A percentile compares a stretch with the other conserved stretches of the same genome.
Evolutionary conservation across 352 stramenopile genomes (phyloP).

Genomic region (Pythium graminicola): DNA sequence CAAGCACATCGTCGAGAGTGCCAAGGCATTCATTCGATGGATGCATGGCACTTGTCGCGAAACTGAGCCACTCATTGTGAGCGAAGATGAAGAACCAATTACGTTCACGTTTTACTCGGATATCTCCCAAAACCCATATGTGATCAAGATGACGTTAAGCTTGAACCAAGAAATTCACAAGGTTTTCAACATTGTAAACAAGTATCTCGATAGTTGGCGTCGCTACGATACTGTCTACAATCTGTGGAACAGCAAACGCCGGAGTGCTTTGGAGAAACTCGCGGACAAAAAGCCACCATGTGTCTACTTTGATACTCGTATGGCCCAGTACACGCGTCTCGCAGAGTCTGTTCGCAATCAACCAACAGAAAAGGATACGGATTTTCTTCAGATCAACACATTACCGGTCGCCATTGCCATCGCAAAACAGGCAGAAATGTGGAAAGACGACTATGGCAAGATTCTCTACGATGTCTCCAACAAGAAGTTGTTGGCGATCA

Average conservation of each 20-base stretch:
- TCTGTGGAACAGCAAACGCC: constrained; percentile 92
- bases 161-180: constrained; percentile 94
- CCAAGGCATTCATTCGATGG: constrained; percentile 92
- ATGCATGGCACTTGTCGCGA: constrained; percentile 94
- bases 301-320: constrained; percentile 92
- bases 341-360: constrained; percentile 86
- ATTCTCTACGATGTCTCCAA: constrained; percentile 87
- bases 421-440: constrained; percentile 89
- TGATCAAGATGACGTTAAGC: constrained; percentile 93
- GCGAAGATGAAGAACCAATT: constrained; percentile 92
- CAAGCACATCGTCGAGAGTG: constrained; percentile 92
- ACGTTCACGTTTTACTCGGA: constrained; percentile 94
- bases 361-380: constrained; percentile 89
- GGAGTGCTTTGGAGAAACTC: constrained; percentile 87
- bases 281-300: constrained; percentile 88
- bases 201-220: constrained; percentile 92
- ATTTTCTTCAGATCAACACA: constrained; percentile 94
- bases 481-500: constrained; percentile 73
- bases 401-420: constrained; percentile 84
- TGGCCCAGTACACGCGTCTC: constrained; percentile 87
- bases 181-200: constrained; percentile 92
- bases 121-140: constrained; percentile 92
- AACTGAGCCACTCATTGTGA: constrained; percentile 81
- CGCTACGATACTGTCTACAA: constrained; percentile 93
- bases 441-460: constrained; percentile 92